Conservation (phyloP, 1,139 yeast species). For the Wickerhamomyces sp. region DNA sequence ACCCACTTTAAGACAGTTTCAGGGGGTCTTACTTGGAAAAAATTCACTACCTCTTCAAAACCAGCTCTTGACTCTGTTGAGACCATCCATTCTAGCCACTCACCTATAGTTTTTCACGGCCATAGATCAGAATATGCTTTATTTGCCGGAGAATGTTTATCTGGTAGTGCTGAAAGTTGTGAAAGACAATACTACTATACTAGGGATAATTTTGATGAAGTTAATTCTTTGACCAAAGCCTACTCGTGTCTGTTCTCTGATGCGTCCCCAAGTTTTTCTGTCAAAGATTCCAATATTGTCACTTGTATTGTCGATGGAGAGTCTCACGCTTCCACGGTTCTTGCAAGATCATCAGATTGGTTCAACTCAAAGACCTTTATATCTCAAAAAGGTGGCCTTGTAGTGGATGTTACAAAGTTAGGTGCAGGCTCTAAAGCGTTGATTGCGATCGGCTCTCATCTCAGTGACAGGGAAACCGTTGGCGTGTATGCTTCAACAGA, state of each 20-base stretch:
- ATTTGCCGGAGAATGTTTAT: slow-evolving; percentile 35
- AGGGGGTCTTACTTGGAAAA: slow-evolving; percentile 51
- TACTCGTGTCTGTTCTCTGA: slow-evolving; percentile 50
- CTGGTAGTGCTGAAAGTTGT: slow-evolving; percentile 29
- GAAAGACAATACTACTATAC: slow-evolving; percentile 39
- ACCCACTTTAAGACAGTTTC: slow-evolving; percentile 50
- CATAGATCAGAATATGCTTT: slow-evolving; percentile 35
- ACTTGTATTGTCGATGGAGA: slow-evolving; percentile 43
- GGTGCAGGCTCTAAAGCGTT: slow-evolving; percentile 48
- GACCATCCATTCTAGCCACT: slow-evolving; percentile 12
- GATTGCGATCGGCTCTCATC: slow-evolving; percentile 40
- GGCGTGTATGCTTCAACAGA: slow-evolving; percentile 53
- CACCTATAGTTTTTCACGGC: slow-evolving; percentile 35
- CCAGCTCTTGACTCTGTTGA: slow-evolving; percentile 23
- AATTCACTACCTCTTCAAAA: slow-evolving; percentile 30
- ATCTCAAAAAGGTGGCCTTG: slow-evolving; percentile 24
- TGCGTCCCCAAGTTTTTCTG: slow-evolving; percentile 34
- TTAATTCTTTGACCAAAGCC: slow-evolving; percentile 30
- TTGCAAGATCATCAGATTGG: slow-evolving; percentile 47
- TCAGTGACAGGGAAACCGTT: slow-evolving; percentile 37
- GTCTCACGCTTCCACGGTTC: slow-evolving; percentile 30
- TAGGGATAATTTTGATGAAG: slow-evolving; percentile 45
- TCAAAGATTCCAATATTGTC: slow-evolving; percentile 34
- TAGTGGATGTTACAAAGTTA: slow-evolving; percentile 39
- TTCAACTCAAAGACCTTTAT: slow-evolving; percentile 37